Evolutionary conservation across 208 protist species (phyloP).

Genomic region (Leishmania arabica): DNA sequence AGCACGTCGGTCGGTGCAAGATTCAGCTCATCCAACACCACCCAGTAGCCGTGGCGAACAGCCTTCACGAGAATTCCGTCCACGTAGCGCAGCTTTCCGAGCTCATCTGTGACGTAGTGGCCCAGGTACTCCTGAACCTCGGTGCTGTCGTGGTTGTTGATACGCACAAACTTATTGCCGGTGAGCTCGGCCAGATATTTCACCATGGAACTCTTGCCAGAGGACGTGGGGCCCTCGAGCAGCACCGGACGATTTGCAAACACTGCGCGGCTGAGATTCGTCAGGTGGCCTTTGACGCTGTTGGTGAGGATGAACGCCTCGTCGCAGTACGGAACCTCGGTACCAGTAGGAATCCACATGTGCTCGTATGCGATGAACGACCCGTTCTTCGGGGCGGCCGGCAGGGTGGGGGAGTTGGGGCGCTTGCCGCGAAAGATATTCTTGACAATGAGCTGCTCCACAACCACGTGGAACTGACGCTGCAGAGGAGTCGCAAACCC

Average conservation of each 20-base stretch:
- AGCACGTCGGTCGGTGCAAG: slow-evolving; percentile 99
- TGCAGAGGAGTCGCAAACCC: slow-evolving; percentile 97
- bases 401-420: slow-evolving; percentile 60
- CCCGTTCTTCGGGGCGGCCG: slow-evolving; percentile 30
- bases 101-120: slow-evolving; percentile 95
- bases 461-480: slow-evolving; percentile 75
- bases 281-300: slow-evolving; percentile 94
- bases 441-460: slow-evolving; percentile 91
- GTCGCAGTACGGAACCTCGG: slow-evolving; percentile 48
- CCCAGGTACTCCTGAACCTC: slow-evolving; percentile 99
- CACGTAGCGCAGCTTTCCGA: slow-evolving; percentile 96
- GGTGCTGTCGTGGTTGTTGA: slow-evolving; percentile 99
- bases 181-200: slow-evolving; percentile 98
- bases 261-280: slow-evolving; percentile 94
- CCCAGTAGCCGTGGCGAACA: slow-evolving; percentile 98
- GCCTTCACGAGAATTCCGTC: slow-evolving; percentile 98
- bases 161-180: slow-evolving; percentile 99
- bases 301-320: slow-evolving; percentile 97
- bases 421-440: slow-evolving; percentile 86
- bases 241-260: slow-evolving; percentile 97
- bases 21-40: slow-evolving; percentile 99
- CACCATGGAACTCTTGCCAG: slow-evolving; percentile 99
- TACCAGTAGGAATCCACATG: slow-evolving; percentile 94
- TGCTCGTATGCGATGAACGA: slow-evolving; percentile 93
- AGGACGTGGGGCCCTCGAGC: slow-evolving; percentile 98